phyloP scores from a whole-genome alignment of 202 grass and related monocot species.

The Eragrostis tef region DNA sequence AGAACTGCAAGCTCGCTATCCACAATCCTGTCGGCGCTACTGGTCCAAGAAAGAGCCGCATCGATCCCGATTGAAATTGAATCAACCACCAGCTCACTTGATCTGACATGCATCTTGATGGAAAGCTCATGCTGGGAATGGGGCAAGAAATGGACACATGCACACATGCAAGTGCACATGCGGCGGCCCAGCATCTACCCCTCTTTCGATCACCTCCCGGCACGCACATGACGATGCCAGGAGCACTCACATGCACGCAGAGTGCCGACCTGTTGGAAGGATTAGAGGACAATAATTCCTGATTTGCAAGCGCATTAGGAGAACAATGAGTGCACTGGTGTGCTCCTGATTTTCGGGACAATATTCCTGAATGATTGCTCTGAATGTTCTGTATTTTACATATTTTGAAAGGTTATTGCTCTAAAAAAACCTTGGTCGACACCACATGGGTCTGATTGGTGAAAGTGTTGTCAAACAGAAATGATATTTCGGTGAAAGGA shows the following conservation, averaged over 20 bases:
- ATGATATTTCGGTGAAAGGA: neutral
- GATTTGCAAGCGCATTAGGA: conserved; percentile 11
- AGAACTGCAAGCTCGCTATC: neutral
- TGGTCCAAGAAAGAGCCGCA: neutral
- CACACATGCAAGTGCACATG: conserved; percentile 54
- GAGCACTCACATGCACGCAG: conserved; percentile 46
- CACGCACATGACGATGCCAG: conserved; percentile 41
- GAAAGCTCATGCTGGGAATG: neutral
- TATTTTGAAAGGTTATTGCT: neutral
- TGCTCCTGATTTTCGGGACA: neutral
- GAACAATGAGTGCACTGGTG: neutral
- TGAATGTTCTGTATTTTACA: conserved; percentile 9
- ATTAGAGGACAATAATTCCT: conserved; percentile 17
- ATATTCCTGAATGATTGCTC: conserved; percentile 19
- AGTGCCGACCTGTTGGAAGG: conserved; percentile 33
- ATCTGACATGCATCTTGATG: neutral
- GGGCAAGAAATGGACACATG: conserved; percentile 29
- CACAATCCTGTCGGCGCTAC: neutral
- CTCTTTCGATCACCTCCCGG: conserved; percentile 11
- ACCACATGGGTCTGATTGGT: neutral
- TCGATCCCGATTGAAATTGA: neutral
- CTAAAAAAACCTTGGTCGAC: neutral
- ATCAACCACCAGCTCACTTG: neutral
- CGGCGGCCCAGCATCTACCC: conserved; percentile 25
- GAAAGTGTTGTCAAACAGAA: neutral